Evolutionary conservation across 1,284 basidiomycete genomes (phyloP), one percentile per base, ranked within the genome.

Genomic region (Ceraceosorus bombacis): DNA sequence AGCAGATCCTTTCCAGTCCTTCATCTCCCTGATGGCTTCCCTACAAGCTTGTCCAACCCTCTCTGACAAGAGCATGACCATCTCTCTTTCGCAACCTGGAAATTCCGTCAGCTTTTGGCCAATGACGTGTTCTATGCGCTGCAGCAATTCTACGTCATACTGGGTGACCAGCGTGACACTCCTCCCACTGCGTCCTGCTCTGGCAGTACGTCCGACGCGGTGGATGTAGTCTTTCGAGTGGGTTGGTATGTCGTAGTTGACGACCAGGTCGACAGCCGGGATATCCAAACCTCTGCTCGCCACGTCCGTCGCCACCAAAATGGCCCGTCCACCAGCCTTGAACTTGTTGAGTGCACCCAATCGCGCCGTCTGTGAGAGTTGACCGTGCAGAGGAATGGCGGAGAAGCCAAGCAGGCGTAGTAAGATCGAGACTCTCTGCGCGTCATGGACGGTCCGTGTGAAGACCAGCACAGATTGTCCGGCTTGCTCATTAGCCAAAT

Each of bases 191-290:
- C 95, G 85, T 12, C 95, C 95, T 0, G 95, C 95, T 77, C 95
- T 87, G 2, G 95, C 95, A 40, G 95, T 98, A 65, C 95, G 86
- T 41, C 95, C 95, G 15, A 99, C 95, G 59, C 95, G 86, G 78
- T 99, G 95, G 60, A 99, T 96, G 78, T 98, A 99, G 79, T 98
- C 95, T 81, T 98, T 98, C 38, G 93, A 97, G 78, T 98, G 90
- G 5, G 91, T 90, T 0, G 95, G 95, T 64, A 97, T 89, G 78
- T 98, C 94, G 78, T 90, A 99, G 80, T 99, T 98, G 80, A 99
- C 90, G 56, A 99, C 94, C 48, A 93, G 81, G 76, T 99, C 95
- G 37, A 98, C 95, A 13, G 88, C 85, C 5, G 94, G 93, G 62
- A 98, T 96, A 80, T 98, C 95, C 40, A 98, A 82, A 77, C 95